Percentiles rank a stretch among this genome's conserved stretches.
phyloP scores from a whole-genome alignment of 1,139 yeast species.

The Scheffersomyces quercinus region DNA sequence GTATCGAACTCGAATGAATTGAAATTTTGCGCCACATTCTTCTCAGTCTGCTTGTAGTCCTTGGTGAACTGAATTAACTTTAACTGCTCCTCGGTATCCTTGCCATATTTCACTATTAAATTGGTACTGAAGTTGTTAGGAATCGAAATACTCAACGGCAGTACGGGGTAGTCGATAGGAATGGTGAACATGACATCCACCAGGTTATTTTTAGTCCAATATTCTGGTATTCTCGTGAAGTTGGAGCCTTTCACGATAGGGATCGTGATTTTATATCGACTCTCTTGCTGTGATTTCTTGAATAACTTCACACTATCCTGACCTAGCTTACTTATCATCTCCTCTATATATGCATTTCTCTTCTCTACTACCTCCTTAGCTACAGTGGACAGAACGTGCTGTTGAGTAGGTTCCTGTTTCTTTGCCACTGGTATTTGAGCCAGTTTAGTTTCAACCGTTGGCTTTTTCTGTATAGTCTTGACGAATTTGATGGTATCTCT shows the following conservation, averaged over 20 bases:
- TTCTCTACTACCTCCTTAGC: constrained; percentile 11
- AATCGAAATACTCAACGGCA: constrained; percentile 17
- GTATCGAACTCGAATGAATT: constrained; percentile 15
- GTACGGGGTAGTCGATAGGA: constrained; percentile 16
- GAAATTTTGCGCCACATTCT: constrained; percentile 24
- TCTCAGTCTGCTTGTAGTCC: constrained; percentile 22
- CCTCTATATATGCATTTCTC: constrained; percentile 21
- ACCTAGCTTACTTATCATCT: constrained; percentile 25
- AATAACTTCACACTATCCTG: constrained; percentile 22
- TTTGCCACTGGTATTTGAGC: not conserved
- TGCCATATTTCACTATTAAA: constrained; percentile 20
- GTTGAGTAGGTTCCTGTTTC: not conserved
- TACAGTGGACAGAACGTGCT: not conserved
- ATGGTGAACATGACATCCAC: constrained; percentile 18
- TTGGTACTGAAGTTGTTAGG: constrained; percentile 26
- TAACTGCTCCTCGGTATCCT: constrained; percentile 7
- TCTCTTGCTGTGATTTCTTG: constrained; percentile 20
- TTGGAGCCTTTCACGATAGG: constrained; percentile 13
- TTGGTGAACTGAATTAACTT: constrained; percentile 16
- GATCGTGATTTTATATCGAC: constrained; percentile 23
- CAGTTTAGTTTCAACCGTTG: not conserved
- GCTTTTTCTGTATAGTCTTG: constrained; percentile 14
- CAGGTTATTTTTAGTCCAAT: constrained; percentile 13
- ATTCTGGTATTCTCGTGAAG: constrained; percentile 9
- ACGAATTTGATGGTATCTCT: constrained; percentile 52